Percentiles rank a stretch among this genome's conserved stretches.
Conservation (phyloP, 2,329 filamentous ascomycete genomes). For the Phaeosphaeriaceae sp. region DNA sequence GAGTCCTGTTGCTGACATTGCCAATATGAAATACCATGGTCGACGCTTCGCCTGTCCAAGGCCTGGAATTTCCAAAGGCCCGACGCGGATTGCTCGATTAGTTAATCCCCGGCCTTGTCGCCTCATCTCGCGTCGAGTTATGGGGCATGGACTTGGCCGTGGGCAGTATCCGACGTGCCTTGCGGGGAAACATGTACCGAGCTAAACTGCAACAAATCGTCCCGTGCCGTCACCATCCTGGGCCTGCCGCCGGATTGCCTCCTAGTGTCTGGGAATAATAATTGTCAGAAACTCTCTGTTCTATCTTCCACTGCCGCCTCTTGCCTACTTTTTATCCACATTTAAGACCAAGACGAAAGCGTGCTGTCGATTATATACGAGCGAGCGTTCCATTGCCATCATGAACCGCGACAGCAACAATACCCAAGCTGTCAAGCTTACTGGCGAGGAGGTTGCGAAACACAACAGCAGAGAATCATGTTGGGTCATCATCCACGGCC, state of each 20-base stretch:
- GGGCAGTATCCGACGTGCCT: conserved; percentile 19
- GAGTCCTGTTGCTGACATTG: conserved; percentile 10
- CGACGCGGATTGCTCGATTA: conserved; percentile 23
- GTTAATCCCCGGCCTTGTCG: conserved; percentile 6
- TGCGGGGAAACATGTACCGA: conserved; percentile 41
- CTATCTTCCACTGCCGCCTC: conserved; percentile 3
- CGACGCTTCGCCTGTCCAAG: conserved; percentile 13
- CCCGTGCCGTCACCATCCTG: conserved; percentile 41
- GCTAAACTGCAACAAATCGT: conserved; percentile 18
- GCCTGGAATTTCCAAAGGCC: conserved; percentile 21
- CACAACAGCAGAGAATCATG: conserved; percentile 82
- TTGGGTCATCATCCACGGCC: conserved; percentile 73
- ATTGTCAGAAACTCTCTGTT: conserved; percentile 16
- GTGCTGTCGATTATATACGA: not conserved
- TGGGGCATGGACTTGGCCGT: conserved; percentile 6
- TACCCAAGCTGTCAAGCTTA: conserved; percentile 53
- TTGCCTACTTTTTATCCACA: not conserved
- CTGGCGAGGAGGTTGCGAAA: conserved; percentile 62
- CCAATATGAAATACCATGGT: not conserved
- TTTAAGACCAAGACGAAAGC: not conserved
- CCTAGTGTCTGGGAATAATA: conserved; percentile 32
- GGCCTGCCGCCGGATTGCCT: conserved; percentile 27
- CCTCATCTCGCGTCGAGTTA: conserved; percentile 3
- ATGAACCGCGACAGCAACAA: conserved; percentile 55
- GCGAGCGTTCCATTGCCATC: conserved; percentile 23